phyloP scores from a whole-genome alignment of 306 rosid species.

The Bauhinia variegata region DNA sequence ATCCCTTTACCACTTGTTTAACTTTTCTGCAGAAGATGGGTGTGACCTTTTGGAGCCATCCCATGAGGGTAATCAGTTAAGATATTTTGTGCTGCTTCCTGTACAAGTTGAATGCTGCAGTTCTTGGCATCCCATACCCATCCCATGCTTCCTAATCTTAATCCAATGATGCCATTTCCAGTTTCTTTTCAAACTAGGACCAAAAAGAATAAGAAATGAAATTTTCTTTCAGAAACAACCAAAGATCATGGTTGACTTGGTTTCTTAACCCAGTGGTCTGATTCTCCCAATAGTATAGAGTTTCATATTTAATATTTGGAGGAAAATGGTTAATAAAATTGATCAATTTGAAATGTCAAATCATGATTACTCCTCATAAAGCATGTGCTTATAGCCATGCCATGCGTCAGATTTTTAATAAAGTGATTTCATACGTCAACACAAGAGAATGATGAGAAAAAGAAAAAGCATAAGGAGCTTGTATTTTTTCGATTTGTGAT shows the following conservation, averaged over 20 bases:
- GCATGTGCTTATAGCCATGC: constrained; percentile 32
- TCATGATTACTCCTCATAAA: constrained; percentile 4
- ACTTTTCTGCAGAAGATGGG: constrained; percentile 10
- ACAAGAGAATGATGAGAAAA: constrained; percentile 35
- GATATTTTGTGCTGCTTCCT: constrained; percentile 24
- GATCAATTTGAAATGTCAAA: constrained; percentile 24
- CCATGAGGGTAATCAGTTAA: constrained; percentile 20
- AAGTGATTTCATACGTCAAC: constrained; percentile 20
- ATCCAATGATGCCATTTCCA: constrained; percentile 28
- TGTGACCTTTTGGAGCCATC: background rate
- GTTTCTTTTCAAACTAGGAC: too few species aligned
- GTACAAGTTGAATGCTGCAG: constrained; percentile 20
- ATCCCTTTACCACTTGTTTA: too few species aligned
- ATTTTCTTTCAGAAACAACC: too few species aligned
- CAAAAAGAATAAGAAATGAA: too few species aligned
- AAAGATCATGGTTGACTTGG: constrained; percentile 34
- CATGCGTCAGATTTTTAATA: constrained; percentile 25
- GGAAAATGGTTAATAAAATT: constrained; percentile 25
- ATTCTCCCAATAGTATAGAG: background rate
- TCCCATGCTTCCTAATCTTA: too few species aligned
- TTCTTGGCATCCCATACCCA: constrained; percentile 12
- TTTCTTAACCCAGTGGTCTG: constrained; percentile 2
- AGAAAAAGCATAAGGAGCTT: background rate
- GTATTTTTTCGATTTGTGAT: too few species aligned
- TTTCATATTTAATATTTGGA: constrained; percentile 3